Base-by-base conservation (phyloP, 2,329 filamentous ascomycete genomes). In the Diaporthe aspalathi region DNA sequence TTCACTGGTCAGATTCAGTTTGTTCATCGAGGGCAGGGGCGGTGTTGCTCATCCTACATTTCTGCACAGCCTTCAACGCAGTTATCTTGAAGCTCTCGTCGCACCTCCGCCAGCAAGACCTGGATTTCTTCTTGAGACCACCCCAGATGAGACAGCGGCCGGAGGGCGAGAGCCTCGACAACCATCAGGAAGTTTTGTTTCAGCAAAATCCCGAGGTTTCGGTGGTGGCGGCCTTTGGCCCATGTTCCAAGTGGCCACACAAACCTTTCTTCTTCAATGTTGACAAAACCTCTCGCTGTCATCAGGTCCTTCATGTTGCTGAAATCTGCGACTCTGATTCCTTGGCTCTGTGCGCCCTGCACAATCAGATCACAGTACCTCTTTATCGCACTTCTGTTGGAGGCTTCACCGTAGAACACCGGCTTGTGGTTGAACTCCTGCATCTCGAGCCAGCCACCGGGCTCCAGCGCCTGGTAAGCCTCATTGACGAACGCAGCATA, bases 211-310 rank as follows among this genome's bases (percentile, higher is more conserved):
- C 73, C 68, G 5, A 78, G 70, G 22, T 74, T 71, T 62, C 78
- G 77, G 54, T 76, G 75, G 71, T 76, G 74, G 38, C 73, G 68
- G 5, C 76, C 77, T 22, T 74, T 76, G 1, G 77, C 66, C 77
- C 77, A 79, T 2, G 75, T 40, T 65, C 69, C 74, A 24, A 75
- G 62, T 5, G 76, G 76, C 74, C 75, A 78, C 66, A 74, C 75
- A 45, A 77, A 77, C 12, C 45, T 70, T 53, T 74, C 74, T 70
- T 78, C 77, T 16, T 75, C 74, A 7, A 79, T 72, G 16, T 77
- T 68, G 52, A 73, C 74, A 52, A 78, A 76, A 0, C 78, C 77
- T n/a, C 32, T 68, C 5, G 35, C 43, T 1, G 43, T 29, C 67
- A 68, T 40, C n/a, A 52, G 24, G 6, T 5, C 32, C 14, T 60